A percentile compares a stretch with the other conserved stretches of the same genome.
Conservation (phyloP, 352 stramenopile species). For the Phytophthora capsici region DNA sequence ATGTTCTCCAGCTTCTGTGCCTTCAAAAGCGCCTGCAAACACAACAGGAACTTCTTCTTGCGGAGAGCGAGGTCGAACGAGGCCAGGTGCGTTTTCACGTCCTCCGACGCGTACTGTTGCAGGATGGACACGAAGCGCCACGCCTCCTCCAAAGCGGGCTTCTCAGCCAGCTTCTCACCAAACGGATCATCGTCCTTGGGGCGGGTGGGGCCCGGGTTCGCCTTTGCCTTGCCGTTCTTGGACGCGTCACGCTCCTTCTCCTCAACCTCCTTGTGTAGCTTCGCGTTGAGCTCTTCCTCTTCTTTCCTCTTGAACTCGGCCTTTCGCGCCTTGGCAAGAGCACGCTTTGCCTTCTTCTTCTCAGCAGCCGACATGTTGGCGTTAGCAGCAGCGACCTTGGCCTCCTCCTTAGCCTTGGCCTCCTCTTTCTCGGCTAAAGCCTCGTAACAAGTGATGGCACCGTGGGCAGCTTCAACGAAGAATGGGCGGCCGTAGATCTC, state of each 20-base stretch:
- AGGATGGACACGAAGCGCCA: constrained; percentile 82
- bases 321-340: constrained; percentile 89
- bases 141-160: constrained; percentile 73
- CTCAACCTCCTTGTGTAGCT: constrained; percentile 81
- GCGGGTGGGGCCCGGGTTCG: constrained; percentile 45
- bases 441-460: constrained; percentile 92
- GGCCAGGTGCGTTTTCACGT: constrained; percentile 73
- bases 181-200: constrained; percentile 76
- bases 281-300: constrained; percentile 73
- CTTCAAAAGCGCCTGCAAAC: constrained; percentile 78
- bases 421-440: constrained; percentile 78
- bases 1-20: constrained; percentile 46
- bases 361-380: constrained; percentile 92
- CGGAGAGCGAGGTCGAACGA: constrained; percentile 80
- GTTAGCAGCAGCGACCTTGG: constrained; percentile 44
- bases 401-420: constrained; percentile 40
- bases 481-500: constrained; percentile 90
- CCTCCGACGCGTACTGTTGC: constrained; percentile 61
- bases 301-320: constrained; percentile 90
- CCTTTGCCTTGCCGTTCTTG: constrained; percentile 83
- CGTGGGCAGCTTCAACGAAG: constrained; percentile 89
- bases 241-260: constrained; percentile 69
- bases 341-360: constrained; percentile 93
- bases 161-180: constrained; percentile 72
- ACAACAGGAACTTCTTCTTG: constrained; percentile 79